These are phyloP conservation scores for Blastocystis sp. DNA, from an alignment of 352 stramenopile species.

Conservation along the genomic window DNA sequence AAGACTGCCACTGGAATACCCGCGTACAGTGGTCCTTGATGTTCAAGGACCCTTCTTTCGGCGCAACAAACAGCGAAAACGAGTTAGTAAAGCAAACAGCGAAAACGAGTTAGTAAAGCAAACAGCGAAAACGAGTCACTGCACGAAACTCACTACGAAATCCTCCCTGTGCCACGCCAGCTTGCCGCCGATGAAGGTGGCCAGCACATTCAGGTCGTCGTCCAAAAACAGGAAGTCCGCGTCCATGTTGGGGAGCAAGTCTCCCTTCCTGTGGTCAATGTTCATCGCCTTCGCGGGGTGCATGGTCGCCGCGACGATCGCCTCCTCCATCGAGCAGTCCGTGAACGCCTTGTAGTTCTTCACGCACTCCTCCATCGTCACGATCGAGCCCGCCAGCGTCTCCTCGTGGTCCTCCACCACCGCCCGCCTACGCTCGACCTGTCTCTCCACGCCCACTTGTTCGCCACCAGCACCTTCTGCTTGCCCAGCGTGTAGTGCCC, in stretches of 20 bases:
- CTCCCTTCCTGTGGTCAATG: conserved; percentile 76
- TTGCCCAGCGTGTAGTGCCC: conserved; percentile 77
- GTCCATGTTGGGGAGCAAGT: conserved; percentile 77
- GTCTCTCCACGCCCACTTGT: background rate
- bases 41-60: background rate
- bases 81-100: background rate
- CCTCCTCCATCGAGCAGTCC: conserved; percentile 77
- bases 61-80: background rate
- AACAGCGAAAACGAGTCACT: background rate
- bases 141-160: background rate
- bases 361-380: conserved; percentile 80
- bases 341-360: conserved; percentile 79
- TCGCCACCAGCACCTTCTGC: conserved; percentile 75
- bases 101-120: background rate
- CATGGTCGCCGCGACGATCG: conserved; percentile 77
- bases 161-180: conserved; percentile 23
- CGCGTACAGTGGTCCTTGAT: conserved; percentile 20
- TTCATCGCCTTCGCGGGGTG: conserved; percentile 78
- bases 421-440: background rate
- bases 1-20: background rate
- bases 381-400: conserved; percentile 80
- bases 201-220: conserved; percentile 76
- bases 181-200: conserved; percentile 78
- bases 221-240: conserved; percentile 81
- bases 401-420: conserved; percentile 65